Evolutionary conservation across 768 basidiomycete species (phyloP), one percentile per base, ranked within the genome.

Genomic region (Hygrophorus pudorinus): DNA sequence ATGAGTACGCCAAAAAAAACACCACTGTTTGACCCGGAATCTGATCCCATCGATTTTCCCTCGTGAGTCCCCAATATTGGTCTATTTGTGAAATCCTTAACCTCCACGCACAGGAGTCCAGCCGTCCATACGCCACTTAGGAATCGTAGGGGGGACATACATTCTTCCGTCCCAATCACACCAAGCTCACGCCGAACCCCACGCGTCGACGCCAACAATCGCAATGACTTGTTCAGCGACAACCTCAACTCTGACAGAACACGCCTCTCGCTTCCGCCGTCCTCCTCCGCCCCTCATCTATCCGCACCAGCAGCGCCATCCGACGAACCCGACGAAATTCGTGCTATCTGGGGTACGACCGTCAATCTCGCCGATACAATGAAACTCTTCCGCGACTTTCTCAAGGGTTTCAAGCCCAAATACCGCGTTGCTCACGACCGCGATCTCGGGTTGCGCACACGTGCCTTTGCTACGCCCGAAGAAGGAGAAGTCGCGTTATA

Each of bases 321-420:
- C 10, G 85, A 83, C 48, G 81, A 83, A 44, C 83, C 82, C 0
- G 86, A 87, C 45, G 87, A 87, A 52, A 85, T 90, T 41, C 75
- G 87, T 44, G 91, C 90, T 17, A 89, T 99, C 48, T 99, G 96
- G 94, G 96, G 96, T 24, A 99, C 96, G 0, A 93, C 89, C 1
- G 92, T 99, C 54, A 86, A 88, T 51, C 72, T 99, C 20, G 74
- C 79, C 2, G 86, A 94, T 59, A 85, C 87, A 10, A 96, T 97
- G 87, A 83, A 81, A 54, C 63, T 83, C 14, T 98, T 97, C 67
- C 76, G 80, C 41, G 81, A 85, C 30, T 97, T 97, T 61, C 65
- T 99, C 45, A 79, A 76, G 38, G 85, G 89, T 0, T 99, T 97
- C 75, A 97, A 96, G 58, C 78, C 79, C 37, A 96, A 93, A 60